A percentile compares a stretch with the other conserved stretches of the same genome.
phyloP scores from a whole-genome alignment of 306 rosid species.

The Senna tora region DNA sequence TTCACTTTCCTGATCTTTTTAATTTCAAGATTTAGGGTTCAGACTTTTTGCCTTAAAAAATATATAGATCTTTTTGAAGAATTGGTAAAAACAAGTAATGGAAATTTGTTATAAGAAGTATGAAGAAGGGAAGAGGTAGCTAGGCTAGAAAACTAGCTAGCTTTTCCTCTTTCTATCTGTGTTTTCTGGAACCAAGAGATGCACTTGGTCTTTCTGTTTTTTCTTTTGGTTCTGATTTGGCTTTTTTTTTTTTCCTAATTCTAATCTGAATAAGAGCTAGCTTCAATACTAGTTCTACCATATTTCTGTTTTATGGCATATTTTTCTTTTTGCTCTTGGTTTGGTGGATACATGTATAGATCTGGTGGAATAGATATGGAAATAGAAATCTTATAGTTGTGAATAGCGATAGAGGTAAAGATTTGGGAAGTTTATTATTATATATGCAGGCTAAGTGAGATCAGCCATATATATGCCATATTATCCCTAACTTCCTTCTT shows the following conservation, averaged over 20 bases:
- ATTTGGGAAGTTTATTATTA: constrained; percentile 41
- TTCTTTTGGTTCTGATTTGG: constrained; percentile 49
- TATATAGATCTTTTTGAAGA: constrained; percentile 36
- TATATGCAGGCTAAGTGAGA: constrained; percentile 53
- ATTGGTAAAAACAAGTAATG: constrained; percentile 31
- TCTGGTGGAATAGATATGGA: constrained; percentile 61
- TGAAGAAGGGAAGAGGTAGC: constrained; percentile 32
- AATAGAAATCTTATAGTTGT: constrained; percentile 49
- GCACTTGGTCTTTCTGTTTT: constrained; percentile 44
- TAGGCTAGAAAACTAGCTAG: too few species aligned
- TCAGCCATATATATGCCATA: too few species aligned
- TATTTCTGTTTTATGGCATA: constrained; percentile 46
- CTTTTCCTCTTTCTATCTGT: constrained; percentile 35
- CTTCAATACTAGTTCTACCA: neutral
- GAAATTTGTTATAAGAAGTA: constrained; percentile 34
- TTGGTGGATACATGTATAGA: constrained; percentile 55
- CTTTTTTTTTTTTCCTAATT: constrained; percentile 30
- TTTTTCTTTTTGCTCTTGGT: constrained; percentile 50
- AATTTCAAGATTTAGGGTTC: constrained; percentile 1
- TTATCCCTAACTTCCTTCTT: constrained; percentile 44
- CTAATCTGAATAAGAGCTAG: constrained; percentile 3
- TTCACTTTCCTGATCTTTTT: neutral
- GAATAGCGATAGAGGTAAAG: constrained; percentile 49
- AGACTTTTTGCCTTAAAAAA: constrained; percentile 3
- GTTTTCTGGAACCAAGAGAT: constrained; percentile 35